These are phyloP conservation scores for Fusarium redolens DNA, from an alignment of 2,329 filamentous ascomycete genomes.

Conservation along the genomic window DNA sequence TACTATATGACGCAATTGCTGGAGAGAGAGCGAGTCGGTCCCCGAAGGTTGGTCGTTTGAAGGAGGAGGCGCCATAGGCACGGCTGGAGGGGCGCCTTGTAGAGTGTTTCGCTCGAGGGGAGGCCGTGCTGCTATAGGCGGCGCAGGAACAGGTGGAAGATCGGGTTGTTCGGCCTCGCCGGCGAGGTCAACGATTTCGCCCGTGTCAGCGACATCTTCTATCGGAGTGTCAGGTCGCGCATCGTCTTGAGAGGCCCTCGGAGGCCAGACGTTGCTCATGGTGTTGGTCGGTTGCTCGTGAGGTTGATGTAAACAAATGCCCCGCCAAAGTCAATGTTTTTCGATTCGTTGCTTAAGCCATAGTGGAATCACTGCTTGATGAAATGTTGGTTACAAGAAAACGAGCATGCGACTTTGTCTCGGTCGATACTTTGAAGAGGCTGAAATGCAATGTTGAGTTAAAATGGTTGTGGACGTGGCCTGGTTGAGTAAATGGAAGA, in stretches of 20 bases:
- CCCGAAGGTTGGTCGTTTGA: constrained; percentile 52
- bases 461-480: constrained; percentile 27
- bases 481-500: constrained; percentile 7
- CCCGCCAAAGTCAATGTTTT: constrained; percentile 39
- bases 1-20: constrained; percentile 78
- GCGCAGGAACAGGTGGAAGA: constrained; percentile 51
- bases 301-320: constrained; percentile 40
- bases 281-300: constrained; percentile 36
- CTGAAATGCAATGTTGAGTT: constrained; percentile 18
- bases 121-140: constrained; percentile 38
- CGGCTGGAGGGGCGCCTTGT: constrained; percentile 40
- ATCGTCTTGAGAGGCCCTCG: constrained; percentile 51
- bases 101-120: constrained; percentile 47
- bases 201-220: constrained; percentile 57
- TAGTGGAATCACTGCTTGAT: constrained; percentile 16
- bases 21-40: constrained; percentile 78
- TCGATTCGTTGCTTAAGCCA: constrained; percentile 27
- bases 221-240: constrained; percentile 43
- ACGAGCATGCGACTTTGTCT: neutral
- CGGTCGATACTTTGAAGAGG: neutral
- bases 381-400: neutral
- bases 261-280: constrained; percentile 61
- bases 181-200: constrained; percentile 49
- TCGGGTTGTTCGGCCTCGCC: constrained; percentile 52
- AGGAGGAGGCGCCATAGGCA: constrained; percentile 47